phyloP scores from a whole-genome alignment of 805 yeast genomes.

The Metschnikowia cerradonensis region DNA sequence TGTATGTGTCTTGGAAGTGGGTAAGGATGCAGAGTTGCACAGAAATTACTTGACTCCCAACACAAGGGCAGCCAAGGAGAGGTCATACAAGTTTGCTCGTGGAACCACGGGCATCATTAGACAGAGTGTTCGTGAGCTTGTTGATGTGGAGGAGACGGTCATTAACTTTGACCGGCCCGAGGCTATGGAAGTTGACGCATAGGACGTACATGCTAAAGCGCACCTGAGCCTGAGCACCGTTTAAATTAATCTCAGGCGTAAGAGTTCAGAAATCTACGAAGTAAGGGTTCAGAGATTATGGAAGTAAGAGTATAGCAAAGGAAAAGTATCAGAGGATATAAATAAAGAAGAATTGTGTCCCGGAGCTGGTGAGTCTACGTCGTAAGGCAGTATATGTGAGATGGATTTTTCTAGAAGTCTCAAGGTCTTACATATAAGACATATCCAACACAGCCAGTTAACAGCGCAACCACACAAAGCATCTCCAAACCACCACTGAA shows the following conservation, averaged over 20 bases:
- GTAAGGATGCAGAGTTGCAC: conserved; percentile 77
- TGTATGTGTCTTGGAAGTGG: conserved; percentile 92
- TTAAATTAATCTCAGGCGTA: background rate
- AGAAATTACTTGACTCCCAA: conserved; percentile 92
- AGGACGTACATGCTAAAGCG: conserved; percentile 2
- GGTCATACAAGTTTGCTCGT: conserved; percentile 78
- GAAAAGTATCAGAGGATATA: background rate
- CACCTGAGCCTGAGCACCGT: background rate
- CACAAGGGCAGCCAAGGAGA: conserved; percentile 74
- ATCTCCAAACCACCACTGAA: conserved; percentile 1
- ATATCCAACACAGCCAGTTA: background rate
- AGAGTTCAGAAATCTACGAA: background rate
- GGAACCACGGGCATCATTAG: conserved; percentile 91
- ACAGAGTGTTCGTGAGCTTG: conserved; percentile 59
- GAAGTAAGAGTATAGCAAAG: background rate
- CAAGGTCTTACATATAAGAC: conserved; percentile 2
- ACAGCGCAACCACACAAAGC: background rate
- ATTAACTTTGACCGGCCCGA: conserved; percentile 33
- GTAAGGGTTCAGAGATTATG: background rate
- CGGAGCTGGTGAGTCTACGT: background rate
- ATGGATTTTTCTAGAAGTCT: conserved; percentile 5
- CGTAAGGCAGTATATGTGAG: background rate
- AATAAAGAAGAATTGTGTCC: background rate
- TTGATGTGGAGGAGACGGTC: conserved; percentile 66
- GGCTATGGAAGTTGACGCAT: conserved; percentile 44